Evolutionary conservation across 1,139 yeast genomes (phyloP), one percentile per base, ranked within the genome.

Genomic region (Wickerhamomyces sp.): DNA sequence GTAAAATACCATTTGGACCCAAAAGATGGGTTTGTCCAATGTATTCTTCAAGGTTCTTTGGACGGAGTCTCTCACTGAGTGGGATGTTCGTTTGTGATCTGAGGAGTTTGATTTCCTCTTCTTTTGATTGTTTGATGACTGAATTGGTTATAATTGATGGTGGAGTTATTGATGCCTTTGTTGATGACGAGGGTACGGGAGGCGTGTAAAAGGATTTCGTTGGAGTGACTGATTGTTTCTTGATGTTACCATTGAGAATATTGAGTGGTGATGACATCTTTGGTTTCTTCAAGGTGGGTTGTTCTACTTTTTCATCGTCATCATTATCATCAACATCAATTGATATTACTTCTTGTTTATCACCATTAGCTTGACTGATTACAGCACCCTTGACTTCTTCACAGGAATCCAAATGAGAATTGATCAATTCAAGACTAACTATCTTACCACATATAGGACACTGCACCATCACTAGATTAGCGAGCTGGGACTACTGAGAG

Each of bases 11-110:
- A 18, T 76, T 69, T 8, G 75, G 72, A 0, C 95, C 95, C 1
- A 93, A 78, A 14, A 93, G 66, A 62, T 88, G 91, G 44, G 79
- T 78, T 63, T 93, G 98, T 0, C 99, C 99, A 42, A 83, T 78
- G 57, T 85, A 93, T 27, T 89, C 96, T 27, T 79, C 81, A 23
- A 93, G 64, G 0, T 76, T 68, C 37, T 71, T 71, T 0, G 99
- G 99, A 15, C 98, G 72, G 27, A 90, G 73, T 46, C 88, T 73
- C 60, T 93, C 98, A 6, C 97, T 94, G 18, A 93, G 66, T 0
- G 99, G 99, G n/a, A 78, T 58, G 38, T 70, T 69, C 0, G 78
- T 64, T 29, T 77, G 78, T 41, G 75, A 66, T 50, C 66, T 71
- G 31, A 83, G 58, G 42, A 69, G 51, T 33, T 61, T 67, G 26